Base-by-base conservation (phyloP, 2,329 filamentous ascomycete genomes). In the Cladophialophora immunda region DNA sequence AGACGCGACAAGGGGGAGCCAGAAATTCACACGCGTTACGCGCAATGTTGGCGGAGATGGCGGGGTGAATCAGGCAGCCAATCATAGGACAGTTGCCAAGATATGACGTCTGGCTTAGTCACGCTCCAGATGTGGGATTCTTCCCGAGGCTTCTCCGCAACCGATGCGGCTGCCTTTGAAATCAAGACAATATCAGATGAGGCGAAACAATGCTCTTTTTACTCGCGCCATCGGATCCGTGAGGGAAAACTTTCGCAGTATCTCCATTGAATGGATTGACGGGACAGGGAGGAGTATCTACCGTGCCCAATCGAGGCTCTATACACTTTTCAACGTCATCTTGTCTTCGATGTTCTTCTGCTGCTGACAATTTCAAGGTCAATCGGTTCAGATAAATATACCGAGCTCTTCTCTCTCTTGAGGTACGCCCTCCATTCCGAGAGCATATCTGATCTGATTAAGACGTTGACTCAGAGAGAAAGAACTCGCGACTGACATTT, bases 291-390 rank as follows among this genome's bases (percentile, higher is more conserved):
- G 19, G 58, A 45, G 13, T 36, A 62, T 54, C 58, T 54, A 41
- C 19, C 58, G 29, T 54, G 25, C 38, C 25, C 6, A 41, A 22
- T 52, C n/a, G 25, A 59, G 3, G 30, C 17, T 41, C 30, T 29
- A 27, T 34, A 11, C 13, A 19, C 22, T 34, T 27, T 30, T 30
- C 38, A 25, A 62, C 60, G 60, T 62, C 60, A 62, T 62, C 36
- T 38, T 45, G 1, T 34, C 32, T 55, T 56, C 50, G 60, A 36
- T 52, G 54, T 47, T 56, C 60, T 62, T 62, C 60, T 17, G 19
- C 59, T 55, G 59, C 60, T 62, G 60, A 62, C 60, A 62, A 62
- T 62, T 62, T 62, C 60, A 30, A 47, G 52, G 17, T 17, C 32
- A 25, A 32, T 19, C 17, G 30, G 5, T 3, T 38, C 22, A 36